These are phyloP conservation scores for Sphagnum magellanicum DNA, from an alignment of 228 moss, liverwort and hornwort genomes.

Conservation along the genomic window DNA sequence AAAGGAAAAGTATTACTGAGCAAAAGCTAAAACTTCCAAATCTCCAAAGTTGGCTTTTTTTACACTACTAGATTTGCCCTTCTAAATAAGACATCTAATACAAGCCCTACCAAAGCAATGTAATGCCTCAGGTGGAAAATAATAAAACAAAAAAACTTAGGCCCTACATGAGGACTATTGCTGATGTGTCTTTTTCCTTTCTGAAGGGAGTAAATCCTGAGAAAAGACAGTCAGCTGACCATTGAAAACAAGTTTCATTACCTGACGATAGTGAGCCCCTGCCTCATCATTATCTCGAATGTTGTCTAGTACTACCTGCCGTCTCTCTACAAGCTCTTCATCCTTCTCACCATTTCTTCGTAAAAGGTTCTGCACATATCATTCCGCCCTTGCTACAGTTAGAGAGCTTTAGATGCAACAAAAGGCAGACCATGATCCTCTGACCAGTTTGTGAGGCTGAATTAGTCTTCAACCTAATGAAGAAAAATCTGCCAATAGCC, in stretches of 20 bases:
- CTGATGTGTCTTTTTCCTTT: neutral
- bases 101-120: too few species aligned
- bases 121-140: neutral
- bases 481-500: too few species aligned
- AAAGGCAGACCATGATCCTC: too few species aligned
- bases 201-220: too few species aligned
- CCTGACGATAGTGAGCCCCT: slow-evolving; percentile 44
- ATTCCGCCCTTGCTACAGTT: neutral
- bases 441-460: too few species aligned
- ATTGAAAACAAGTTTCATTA: neutral
- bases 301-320: slow-evolving; percentile 44
- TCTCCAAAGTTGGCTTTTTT: too few species aligned
- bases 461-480: too few species aligned
- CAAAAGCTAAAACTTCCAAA: slow-evolving; percentile 1
- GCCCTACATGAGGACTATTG: neutral
- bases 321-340: slow-evolving; percentile 23
- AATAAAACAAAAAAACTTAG: neutral
- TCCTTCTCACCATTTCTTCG: slow-evolving; percentile 17
- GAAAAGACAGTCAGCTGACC: neutral
- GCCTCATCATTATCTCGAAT: slow-evolving; percentile 51
- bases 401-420: too few species aligned
- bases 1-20: too few species aligned
- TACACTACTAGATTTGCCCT: too few species aligned
- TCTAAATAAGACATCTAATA: too few species aligned
- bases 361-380: slow-evolving; percentile 9